Conservation (phyloP, 2,329 filamentous ascomycete species). For the Dactylonectria macrodidyma region DNA sequence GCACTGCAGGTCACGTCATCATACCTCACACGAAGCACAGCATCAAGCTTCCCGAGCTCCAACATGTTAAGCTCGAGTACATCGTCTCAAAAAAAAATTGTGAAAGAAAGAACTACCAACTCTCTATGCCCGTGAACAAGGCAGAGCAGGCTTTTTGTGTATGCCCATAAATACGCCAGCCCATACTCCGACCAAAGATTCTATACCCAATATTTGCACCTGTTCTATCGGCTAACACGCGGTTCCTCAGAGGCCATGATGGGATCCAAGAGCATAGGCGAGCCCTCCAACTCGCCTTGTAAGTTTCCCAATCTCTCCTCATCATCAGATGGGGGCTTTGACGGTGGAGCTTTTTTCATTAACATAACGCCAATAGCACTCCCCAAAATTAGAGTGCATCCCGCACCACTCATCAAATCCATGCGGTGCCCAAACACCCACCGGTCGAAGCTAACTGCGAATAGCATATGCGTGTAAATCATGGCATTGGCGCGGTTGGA, state of each 20-base stretch:
- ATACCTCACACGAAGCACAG: no score
- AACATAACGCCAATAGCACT: slow-evolving; percentile 67
- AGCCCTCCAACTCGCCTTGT: slow-evolving; percentile 53
- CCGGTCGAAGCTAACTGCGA: slow-evolving; percentile 67
- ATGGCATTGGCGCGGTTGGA: slow-evolving; percentile 71
- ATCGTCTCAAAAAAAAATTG: no score
- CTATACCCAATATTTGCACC: neutral
- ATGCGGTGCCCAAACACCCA: slow-evolving; percentile 68
- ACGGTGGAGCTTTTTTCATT: slow-evolving; percentile 56
- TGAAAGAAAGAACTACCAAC: no score
- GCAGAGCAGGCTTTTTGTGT: no score
- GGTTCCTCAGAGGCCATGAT: slow-evolving; percentile 46
- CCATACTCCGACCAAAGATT: neutral
- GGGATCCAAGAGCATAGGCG: slow-evolving; percentile 58
- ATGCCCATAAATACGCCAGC: neutral
- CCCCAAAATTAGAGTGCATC: slow-evolving; percentile 67
- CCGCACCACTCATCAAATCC: slow-evolving; percentile 63
- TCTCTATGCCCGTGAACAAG: no score
- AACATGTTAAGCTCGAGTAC: no score
- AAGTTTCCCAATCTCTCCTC: slow-evolving; percentile 53
- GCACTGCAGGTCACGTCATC: no score
- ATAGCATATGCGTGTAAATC: slow-evolving; percentile 72
- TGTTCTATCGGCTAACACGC: slow-evolving; percentile 33
- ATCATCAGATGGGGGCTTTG: slow-evolving; percentile 48
- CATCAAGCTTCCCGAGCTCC: no score